Conservation (phyloP, 1,139 yeast genomes). For the Geotrichum candidum region DNA sequence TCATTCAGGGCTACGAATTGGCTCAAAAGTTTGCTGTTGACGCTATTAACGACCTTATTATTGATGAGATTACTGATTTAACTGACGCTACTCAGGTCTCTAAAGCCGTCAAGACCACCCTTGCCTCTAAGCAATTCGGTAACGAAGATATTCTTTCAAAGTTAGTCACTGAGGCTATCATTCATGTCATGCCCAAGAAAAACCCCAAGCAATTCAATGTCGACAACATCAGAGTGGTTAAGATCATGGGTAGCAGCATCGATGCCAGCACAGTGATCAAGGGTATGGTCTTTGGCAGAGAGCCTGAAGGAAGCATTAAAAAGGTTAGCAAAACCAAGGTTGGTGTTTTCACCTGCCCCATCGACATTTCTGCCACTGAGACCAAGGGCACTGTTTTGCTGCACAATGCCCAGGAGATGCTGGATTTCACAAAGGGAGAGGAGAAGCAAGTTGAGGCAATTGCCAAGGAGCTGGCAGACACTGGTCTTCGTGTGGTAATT, state of each 20-base stretch:
- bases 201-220: constrained; percentile 66
- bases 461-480: constrained; percentile 74
- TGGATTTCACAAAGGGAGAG: constrained; percentile 92
- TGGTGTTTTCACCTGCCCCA: constrained; percentile 88
- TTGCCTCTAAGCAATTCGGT: constrained; percentile 92
- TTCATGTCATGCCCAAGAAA: constrained; percentile 62
- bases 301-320: constrained; percentile 87
- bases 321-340: constrained; percentile 69
- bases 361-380: constrained; percentile 91
- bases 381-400: constrained; percentile 94
- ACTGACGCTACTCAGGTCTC: constrained; percentile 51
- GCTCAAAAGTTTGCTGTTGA: constrained; percentile 72
- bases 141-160: constrained; percentile 69
- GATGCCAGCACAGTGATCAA: constrained; percentile 71
- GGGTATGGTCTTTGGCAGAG: constrained; percentile 98
- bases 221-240: constrained; percentile 89
- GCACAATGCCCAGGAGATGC: constrained; percentile 95
- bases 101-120: constrained; percentile 79
- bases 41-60: constrained; percentile 54
- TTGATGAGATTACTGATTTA: constrained; percentile 58
- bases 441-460: constrained; percentile 86
- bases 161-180: constrained; percentile 82
- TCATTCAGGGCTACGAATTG: constrained; percentile 80
- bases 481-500: constrained; percentile 81
- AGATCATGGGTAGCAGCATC: constrained; percentile 88